Percentiles rank a stretch among this genome's conserved stretches.
phyloP scores from a whole-genome alignment of 2,329 filamentous ascomycete species.

The Epichloe gansuensis region DNA sequence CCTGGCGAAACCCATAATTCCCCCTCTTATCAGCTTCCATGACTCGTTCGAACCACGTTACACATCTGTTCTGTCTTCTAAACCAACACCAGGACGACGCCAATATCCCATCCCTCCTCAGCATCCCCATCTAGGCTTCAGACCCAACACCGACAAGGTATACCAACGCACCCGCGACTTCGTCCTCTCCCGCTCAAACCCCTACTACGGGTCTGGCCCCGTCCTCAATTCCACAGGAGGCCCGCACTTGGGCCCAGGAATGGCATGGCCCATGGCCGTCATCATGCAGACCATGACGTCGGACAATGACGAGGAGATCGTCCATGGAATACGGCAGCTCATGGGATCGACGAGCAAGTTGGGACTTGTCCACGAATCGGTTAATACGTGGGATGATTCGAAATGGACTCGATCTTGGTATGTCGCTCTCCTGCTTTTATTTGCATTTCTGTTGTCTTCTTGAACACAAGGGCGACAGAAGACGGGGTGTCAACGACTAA shows the following conservation, averaged over 20 bases:
- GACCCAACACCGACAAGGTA: constrained; percentile 42
- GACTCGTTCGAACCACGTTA: no score
- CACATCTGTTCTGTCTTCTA: background rate
- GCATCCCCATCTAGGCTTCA: constrained; percentile 46
- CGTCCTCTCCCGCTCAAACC: constrained; percentile 59
- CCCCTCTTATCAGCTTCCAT: no score
- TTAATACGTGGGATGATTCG: constrained; percentile 21
- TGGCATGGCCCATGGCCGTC: constrained; percentile 81
- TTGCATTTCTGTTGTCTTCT: background rate
- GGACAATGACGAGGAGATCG: constrained; percentile 64
- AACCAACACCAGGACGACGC: constrained; percentile 36
- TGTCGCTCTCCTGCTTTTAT: constrained; percentile 1
- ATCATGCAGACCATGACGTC: constrained; percentile 71
- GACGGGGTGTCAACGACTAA: no score
- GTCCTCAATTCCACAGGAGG: constrained; percentile 40
- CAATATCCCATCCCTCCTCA: constrained; percentile 50
- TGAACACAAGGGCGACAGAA: background rate
- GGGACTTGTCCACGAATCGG: constrained; percentile 64
- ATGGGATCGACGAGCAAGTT: constrained; percentile 60
- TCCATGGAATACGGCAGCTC: constrained; percentile 45
- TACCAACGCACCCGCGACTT: constrained; percentile 69
- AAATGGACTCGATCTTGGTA: constrained; percentile 26
- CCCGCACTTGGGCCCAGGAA: constrained; percentile 46
- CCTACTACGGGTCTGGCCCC: constrained; percentile 52
- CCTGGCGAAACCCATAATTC: no score